Evolutionary conservation across 2,329 filamentous ascomycete species (phyloP).

Genomic region (Colletotrichum sp.): DNA sequence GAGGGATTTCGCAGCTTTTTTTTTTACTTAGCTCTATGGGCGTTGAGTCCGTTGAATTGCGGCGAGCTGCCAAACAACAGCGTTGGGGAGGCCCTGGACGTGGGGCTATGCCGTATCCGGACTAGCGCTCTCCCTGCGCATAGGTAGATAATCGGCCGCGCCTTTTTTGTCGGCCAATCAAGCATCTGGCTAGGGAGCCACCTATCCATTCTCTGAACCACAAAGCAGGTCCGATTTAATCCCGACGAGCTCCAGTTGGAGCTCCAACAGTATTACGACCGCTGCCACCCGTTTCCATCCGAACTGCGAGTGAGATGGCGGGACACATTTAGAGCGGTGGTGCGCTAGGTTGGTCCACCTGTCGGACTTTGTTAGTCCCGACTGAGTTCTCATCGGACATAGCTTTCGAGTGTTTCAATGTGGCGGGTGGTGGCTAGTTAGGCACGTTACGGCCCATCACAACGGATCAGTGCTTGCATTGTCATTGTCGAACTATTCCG

Average conservation of each 20-base stretch:
- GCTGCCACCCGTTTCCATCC: conserved; percentile 18
- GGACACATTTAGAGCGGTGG: neutral
- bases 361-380: neutral
- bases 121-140: neutral
- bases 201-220: neutral
- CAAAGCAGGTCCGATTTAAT: neutral
- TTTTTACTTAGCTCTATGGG: conserved; percentile 21
- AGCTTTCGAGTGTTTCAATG: neutral
- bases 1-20: conserved; percentile 24
- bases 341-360: neutral
- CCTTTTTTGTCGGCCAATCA: neutral
- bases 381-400: neutral
- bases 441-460: neutral
- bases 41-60: conserved; percentile 26
- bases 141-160: conserved; percentile 15
- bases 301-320: neutral
- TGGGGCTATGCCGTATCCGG: neutral
- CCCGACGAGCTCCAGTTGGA: conserved; percentile 1
- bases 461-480: neutral
- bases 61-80: conserved; percentile 20
- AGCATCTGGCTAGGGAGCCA: neutral
- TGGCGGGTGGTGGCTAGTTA: neutral
- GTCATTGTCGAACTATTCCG: neutral
- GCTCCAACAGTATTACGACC: neutral
- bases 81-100: conserved; percentile 20